phyloP scores from a whole-genome alignment of 202 grass and related monocot species.

The Alloteropsis angusta region DNA sequence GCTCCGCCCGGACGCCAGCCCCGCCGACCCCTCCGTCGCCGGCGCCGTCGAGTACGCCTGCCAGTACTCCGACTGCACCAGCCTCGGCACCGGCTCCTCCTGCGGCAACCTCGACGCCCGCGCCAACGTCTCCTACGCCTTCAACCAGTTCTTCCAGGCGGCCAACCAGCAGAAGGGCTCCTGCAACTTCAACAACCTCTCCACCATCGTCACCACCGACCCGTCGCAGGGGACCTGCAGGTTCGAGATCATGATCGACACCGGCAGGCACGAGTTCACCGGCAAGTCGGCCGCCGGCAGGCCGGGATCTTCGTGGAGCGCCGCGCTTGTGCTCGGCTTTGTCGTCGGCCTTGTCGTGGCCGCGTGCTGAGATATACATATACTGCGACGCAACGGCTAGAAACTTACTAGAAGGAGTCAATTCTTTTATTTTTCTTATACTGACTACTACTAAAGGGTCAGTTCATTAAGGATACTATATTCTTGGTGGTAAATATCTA shows the following conservation, averaged over 20 bases:
- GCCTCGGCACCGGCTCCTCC: conserved; percentile 60
- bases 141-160: conserved; percentile 86
- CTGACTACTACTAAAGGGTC: not conserved
- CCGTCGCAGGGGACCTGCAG: conserved; percentile 59
- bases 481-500: conserved; percentile 9
- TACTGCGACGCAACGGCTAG: not conserved
- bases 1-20: conserved; percentile 41
- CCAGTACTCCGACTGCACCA: conserved; percentile 78
- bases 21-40: conserved; percentile 23
- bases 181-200: conserved; percentile 61
- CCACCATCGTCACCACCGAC: conserved; percentile 51
- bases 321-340: not conserved
- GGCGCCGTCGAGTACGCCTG: conserved; percentile 50
- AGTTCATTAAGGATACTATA: not conserved
- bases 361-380: not conserved
- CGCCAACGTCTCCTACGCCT: conserved; percentile 72
- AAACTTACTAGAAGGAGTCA: not conserved
- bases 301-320: not conserved
- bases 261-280: conserved; percentile 38
- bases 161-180: conserved; percentile 51
- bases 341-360: not conserved
- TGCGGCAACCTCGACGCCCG: conserved; percentile 51
- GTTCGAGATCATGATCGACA: conserved; percentile 78
- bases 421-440: conserved; percentile 17
- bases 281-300: not conserved